Evolutionary conservation across 2,329 filamentous ascomycete genomes (phyloP), one percentile per base, ranked within the genome.

Genomic region (Penicillium sp.): DNA sequence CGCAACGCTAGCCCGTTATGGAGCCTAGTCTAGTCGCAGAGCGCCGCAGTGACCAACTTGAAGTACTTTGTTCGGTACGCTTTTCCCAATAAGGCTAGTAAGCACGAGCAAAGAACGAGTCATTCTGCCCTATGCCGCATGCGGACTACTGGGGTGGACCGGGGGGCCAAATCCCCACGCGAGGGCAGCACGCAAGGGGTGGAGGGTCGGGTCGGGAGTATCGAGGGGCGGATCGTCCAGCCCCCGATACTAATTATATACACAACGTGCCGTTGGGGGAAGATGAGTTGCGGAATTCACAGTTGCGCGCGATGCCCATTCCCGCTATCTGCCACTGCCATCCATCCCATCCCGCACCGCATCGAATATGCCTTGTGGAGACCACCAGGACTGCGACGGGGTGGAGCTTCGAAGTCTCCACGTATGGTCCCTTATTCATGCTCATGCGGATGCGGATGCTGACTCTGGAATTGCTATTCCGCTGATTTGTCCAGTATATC

Each of bases 231-330:
- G 37, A 40, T 40, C 37, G 23, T 40, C 37, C 37, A 40, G 37
- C 37, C 37, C 37, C 36, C 37, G 20, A 17, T 40, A 40, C 37
- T 40, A 40, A 40, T 26, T 40, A 23, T 40, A 40, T 37, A 37
- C 34, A 23, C 20, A 40, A 24, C 36, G 20, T 24, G 36, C 20
- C 36, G 20, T 23, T 40, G 36, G 13, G 9, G 23, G 20, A 37
- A 37, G 34, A 37, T 17, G 23, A 13, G 37, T 26, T 40, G 37
- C 37, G 37, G 37, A 24, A 24, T 18, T 40, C 15, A 21, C 21
- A 23, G 12, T 40, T 37, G 18, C 20, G 18, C 20, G 23, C 13
- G 21, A 27, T 27, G n/a, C 26, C 10, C 26, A 27, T n/a, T n/a
- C n/a, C n/a, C n/a, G n/a, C n/a, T n/a, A n/a, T n/a, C n/a, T n/a